Conservation (phyloP, 495 filamentous ascomycete genomes). For the Hyphodiscus hymeniophilus region DNA sequence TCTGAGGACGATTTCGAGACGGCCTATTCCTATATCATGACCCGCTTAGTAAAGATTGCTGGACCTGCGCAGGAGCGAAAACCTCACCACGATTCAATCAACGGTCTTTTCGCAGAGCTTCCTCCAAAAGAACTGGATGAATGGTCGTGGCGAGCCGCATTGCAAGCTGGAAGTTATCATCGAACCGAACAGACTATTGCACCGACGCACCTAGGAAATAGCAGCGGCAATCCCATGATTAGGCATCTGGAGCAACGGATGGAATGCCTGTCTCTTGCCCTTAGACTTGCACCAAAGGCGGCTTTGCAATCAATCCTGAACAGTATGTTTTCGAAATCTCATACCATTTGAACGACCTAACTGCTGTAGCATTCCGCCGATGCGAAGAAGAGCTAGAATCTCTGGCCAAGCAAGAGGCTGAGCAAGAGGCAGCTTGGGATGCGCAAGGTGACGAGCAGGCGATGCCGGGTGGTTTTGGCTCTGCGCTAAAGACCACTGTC, state of each 20-base stretch:
- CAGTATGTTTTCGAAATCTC: constrained; percentile 14
- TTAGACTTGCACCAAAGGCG: constrained; percentile 69
- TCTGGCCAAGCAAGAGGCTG: constrained; percentile 60
- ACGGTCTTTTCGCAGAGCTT: constrained; percentile 11
- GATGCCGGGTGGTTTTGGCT: constrained; percentile 60
- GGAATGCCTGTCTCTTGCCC: constrained; percentile 79
- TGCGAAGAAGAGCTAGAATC: constrained; percentile 79
- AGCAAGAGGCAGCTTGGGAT: constrained; percentile 69
- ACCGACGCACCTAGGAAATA: constrained; percentile 44
- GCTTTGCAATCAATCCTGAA: constrained; percentile 79
- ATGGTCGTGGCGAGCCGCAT: constrained; percentile 85
- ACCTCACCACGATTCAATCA: constrained; percentile 20
- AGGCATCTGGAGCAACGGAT: constrained; percentile 73
- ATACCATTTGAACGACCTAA: too few species aligned
- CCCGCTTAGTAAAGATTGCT: constrained; percentile 35
- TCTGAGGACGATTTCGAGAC: constrained; percentile 90
- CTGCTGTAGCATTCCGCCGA: constrained; percentile 51
- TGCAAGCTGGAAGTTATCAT: constrained; percentile 77
- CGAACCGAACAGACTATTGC: constrained; percentile 35
- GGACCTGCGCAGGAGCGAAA: constrained; percentile 29
- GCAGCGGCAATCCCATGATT: constrained; percentile 45
- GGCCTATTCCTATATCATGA: constrained; percentile 91
- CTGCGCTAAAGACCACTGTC: constrained; percentile 17
- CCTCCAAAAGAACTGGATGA: constrained; percentile 49
- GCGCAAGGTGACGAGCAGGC: constrained; percentile 48